Evolutionary conservation across 805 yeast genomes (phyloP).

Genomic region (Metschnikowia matae): DNA sequence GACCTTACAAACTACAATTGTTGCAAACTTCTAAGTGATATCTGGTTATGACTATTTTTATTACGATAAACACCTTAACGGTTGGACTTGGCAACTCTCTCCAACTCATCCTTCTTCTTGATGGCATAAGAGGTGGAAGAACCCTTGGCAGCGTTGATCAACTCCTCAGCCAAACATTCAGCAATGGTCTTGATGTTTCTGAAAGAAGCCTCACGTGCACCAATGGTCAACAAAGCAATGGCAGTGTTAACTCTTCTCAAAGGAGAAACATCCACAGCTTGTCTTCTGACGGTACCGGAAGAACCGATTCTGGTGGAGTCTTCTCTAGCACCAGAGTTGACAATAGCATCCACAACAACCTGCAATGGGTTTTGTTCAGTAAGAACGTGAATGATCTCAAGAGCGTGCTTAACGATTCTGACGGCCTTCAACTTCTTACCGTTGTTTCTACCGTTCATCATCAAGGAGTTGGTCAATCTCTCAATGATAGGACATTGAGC

Average conservation of each 20-base stretch:
- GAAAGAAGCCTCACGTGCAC: slow-evolving; percentile 99
- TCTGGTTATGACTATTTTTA: slow-evolving; percentile 20
- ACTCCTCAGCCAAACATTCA: slow-evolving; percentile 99
- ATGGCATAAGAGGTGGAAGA: slow-evolving; percentile 99
- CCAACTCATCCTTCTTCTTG: slow-evolving; percentile 99
- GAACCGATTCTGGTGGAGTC: slow-evolving; percentile 99
- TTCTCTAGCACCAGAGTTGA: slow-evolving; percentile 99
- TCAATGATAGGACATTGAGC: slow-evolving; percentile 99
- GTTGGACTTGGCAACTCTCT: slow-evolving; percentile 99
- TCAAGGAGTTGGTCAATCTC: slow-evolving; percentile 98
- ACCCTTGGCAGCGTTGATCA: slow-evolving; percentile 99
- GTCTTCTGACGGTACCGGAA: slow-evolving; percentile 99
- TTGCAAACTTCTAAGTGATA: too few species aligned
- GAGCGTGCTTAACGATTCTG: slow-evolving; percentile 98
- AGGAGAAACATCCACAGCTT: slow-evolving; percentile 99
- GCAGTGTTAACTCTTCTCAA: slow-evolving; percentile 99
- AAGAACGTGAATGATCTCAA: slow-evolving; percentile 94
- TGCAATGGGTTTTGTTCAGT: slow-evolving; percentile 99
- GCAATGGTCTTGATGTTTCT: slow-evolving; percentile 99
- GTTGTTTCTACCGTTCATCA: slow-evolving; percentile 99
- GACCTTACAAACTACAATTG: too few species aligned
- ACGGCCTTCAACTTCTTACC: slow-evolving; percentile 99
- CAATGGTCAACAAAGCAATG: slow-evolving; percentile 93
- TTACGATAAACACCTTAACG: slow-evolving; percentile 62
- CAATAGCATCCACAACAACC: slow-evolving; percentile 97